These are phyloP conservation scores for Metschnikowia continentalis DNA, from an alignment of 805 yeast genomes.

Conservation along the genomic window DNA sequence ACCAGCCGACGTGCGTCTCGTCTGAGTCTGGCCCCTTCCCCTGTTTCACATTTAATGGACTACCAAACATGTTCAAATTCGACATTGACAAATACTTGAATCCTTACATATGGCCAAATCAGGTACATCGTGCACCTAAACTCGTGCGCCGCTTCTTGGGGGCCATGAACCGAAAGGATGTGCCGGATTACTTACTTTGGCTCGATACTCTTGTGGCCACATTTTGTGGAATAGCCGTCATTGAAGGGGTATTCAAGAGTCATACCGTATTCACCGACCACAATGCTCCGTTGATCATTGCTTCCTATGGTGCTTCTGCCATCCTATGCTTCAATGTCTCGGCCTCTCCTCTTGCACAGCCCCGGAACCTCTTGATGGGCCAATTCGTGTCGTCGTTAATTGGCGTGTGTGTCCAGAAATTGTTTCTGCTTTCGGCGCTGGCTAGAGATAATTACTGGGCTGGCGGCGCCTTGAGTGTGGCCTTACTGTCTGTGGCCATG, in stretches of 20 bases:
- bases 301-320: slow-evolving; percentile 61
- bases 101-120: slow-evolving; percentile 26
- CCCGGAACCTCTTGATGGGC: slow-evolving; percentile 55
- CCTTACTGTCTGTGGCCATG: slow-evolving; percentile 51
- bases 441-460: slow-evolving; percentile 52
- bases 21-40: background rate
- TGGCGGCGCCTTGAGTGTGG: slow-evolving; percentile 56
- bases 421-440: slow-evolving; percentile 43
- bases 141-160: slow-evolving; percentile 39
- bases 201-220: slow-evolving; percentile 43
- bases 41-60: background rate
- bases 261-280: slow-evolving; percentile 36
- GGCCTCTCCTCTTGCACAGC: slow-evolving; percentile 61
- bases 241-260: slow-evolving; percentile 45
- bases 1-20: background rate
- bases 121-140: slow-evolving; percentile 31
- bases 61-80: slow-evolving; percentile 28
- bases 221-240: slow-evolving; percentile 42
- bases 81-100: slow-evolving; percentile 32
- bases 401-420: slow-evolving; percentile 52
- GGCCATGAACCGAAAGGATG: slow-evolving; percentile 24
- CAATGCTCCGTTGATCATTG: slow-evolving; percentile 47
- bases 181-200: slow-evolving; percentile 41
- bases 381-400: slow-evolving; percentile 50
- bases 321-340: slow-evolving; percentile 53